Base-by-base conservation (phyloP, 2,329 filamentous ascomycete genomes). In the Colletotrichum incanum region DNA sequence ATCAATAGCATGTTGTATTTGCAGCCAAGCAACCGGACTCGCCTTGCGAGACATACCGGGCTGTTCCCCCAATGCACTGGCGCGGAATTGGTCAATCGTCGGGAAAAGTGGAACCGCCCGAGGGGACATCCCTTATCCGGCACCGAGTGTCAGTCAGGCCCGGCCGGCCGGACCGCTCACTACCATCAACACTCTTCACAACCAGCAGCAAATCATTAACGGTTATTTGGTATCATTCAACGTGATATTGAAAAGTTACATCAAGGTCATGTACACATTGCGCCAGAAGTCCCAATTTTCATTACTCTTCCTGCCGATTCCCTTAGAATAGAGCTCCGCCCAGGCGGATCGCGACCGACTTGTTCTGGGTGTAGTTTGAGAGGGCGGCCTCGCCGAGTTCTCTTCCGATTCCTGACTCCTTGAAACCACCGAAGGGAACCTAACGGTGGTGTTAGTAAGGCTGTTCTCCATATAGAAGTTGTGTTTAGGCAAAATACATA, bases 341-440 rank as follows among this genome's bases (percentile, higher is more conserved):
- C 68, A 88, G 78, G 67, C 86, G 84, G 79, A 92, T 90, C 39
- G 85, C 84, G 5, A 93, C 91, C 5, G 88, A 88, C 87, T 93
- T 93, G 80, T 85, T 89, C 80, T 93, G 88, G 16, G 90, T 92
- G 82, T 93, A 94, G 83, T 92, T 91, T 52, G 85, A 84, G 68
- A 93, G 81, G 1, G 90, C 92, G 54, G 88, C 89, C 85, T 93
- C 91, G 74, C 92, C 92, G 5, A 93, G 85, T 81, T 97, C 94
- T 68, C 93, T 90, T 55, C 94, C 94, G 69, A 95, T 93, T 73
- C 94, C 94, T 34, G 86, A 90, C 83, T 94, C 89, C 84, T 95
- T 96, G 86, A 89, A 94, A 0, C 94, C 94, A 65, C 93, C 92
- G 76, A 95, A 95, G 23, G 83, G 83, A 0, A 93, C 77, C 77